These are phyloP conservation scores for Sporothrix variecibatus DNA, from an alignment of 2,329 filamentous ascomycete species.

Conservation along the genomic window DNA sequence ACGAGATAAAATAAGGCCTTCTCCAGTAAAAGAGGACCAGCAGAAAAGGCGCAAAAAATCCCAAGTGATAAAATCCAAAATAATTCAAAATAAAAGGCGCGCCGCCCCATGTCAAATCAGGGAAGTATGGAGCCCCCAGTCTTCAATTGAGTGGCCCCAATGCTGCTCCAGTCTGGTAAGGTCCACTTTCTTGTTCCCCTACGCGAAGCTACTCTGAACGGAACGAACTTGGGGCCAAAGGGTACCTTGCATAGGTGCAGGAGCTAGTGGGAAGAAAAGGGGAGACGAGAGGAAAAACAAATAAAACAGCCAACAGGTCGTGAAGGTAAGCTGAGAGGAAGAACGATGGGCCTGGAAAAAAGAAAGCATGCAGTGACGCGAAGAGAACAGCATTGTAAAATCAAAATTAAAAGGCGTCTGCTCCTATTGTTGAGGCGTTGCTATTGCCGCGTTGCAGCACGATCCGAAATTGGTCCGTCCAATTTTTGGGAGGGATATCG, in stretches of 20 bases:
- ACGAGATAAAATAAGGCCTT: not conserved
- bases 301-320: not conserved
- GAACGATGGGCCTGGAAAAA: slow-evolving; percentile 8
- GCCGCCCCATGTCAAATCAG: slow-evolving; percentile 15
- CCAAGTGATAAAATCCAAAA: not conserved
- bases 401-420: not conserved
- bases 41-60: not conserved
- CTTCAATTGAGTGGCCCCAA: not conserved
- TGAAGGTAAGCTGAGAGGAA: not conserved
- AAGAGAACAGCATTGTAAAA: not conserved
- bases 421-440: not conserved
- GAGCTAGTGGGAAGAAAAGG: not conserved
- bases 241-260: slow-evolving; percentile 21
- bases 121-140: not conserved
- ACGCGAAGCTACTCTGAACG: slow-evolving; percentile 20
- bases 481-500: not conserved
- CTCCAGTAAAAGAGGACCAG: not conserved
- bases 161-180: not conserved
- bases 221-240: slow-evolving; percentile 19
- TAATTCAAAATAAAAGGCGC: not conserved
- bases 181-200: slow-evolving; percentile 12
- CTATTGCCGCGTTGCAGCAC: not conserved
- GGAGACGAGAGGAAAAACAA: not conserved
- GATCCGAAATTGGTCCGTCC: not conserved
- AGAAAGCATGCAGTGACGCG: not conserved